Percentiles rank a stretch among this genome's conserved stretches.
These are phyloP conservation scores for Candida anutae DNA, from an alignment of 1,139 yeast species.

Conservation along the genomic window DNA sequence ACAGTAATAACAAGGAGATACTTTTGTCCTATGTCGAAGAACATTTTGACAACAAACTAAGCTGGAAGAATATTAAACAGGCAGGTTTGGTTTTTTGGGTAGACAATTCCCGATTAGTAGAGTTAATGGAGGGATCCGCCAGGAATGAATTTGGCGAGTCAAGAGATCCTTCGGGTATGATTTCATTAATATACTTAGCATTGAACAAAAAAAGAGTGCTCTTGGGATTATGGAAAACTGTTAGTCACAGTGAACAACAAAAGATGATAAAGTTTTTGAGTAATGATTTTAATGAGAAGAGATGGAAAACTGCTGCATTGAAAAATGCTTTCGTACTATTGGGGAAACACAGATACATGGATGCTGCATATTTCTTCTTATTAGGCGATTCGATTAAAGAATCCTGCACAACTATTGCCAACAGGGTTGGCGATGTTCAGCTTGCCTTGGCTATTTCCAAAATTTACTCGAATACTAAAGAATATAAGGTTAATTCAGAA, in stretches of 20 bases:
- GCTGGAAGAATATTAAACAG: conserved; percentile 56
- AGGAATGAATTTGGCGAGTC: conserved; percentile 53
- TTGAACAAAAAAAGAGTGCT: conserved; percentile 69
- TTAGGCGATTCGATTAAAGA: conserved; percentile 74
- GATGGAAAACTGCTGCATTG: conserved; percentile 85
- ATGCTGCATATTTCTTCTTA: conserved; percentile 86
- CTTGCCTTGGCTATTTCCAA: conserved; percentile 79
- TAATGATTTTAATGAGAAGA: conserved; percentile 62
- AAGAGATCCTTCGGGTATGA: conserved; percentile 65
- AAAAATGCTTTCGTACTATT: conserved; percentile 88
- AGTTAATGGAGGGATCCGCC: conserved; percentile 61
- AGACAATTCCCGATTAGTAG: conserved; percentile 37
- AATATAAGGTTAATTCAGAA: conserved; percentile 13
- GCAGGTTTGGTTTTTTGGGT: conserved; percentile 75
- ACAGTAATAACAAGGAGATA: conserved; percentile 70
- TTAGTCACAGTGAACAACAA: conserved; percentile 71
- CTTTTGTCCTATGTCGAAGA: conserved; percentile 49
- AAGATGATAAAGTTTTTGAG: conserved; percentile 71
- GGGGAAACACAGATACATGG: conserved; percentile 79
- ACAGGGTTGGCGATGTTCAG: conserved; percentile 57
- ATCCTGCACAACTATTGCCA: conserved; percentile 64
- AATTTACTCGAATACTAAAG: conserved; percentile 37
- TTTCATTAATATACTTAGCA: conserved; percentile 73
- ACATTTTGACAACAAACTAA: conserved; percentile 33
- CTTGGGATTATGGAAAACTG: conserved; percentile 76